Evolutionary conservation across 2,329 filamentous ascomycete species (phyloP), one percentile per base, ranked within the genome.

Genomic region (Arthrocladium fulminans): DNA sequence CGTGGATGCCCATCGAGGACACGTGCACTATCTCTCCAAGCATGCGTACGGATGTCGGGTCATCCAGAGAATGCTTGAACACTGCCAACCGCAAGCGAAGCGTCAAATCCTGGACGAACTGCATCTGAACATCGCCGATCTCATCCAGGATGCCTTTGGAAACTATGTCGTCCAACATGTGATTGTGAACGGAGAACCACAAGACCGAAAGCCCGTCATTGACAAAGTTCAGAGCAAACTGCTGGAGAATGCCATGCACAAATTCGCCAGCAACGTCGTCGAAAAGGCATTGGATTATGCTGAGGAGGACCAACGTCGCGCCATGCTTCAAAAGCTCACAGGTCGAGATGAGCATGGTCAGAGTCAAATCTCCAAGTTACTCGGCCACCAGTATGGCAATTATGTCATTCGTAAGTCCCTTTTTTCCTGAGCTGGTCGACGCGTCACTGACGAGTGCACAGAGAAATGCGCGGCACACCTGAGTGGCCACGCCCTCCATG

Each of bases 161-260:
- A 98, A 98, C 67, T 98, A 98, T 62, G 92, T 98, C 15, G 84
- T 86, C 2, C 92, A 97, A 64, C 88, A 97, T 62, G 81, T 97
- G 45, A 88, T 98, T 52, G 73, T 83, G 51, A 80, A 87, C 54
- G 89, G 89, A 20, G 76, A 81, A 45, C 73, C 77, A 3, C 79
- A 83, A 48, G 88, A 96, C 60, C 79, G 82, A 17, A 73, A 75
- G 12, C 79, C 74, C 58, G 83, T 96, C 59, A 84, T 95, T 48
- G 68, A 75, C 22, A 72, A 88, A 40, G 83, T 97, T 54, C 81
- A 83, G 55, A 73, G 74, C 10, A 79, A 88, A 49, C 71, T 95
- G 2, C 67, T 95, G 32, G 69, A 71, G 1, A 82, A 88, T 58
- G 95, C 88, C 22, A 95, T 88, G 71, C 88, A 97, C 71, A 98